A percentile compares a stretch with the other conserved stretches of the same genome.
Evolutionary conservation across 2,329 filamentous ascomycete species (phyloP).

Genomic region (Lachnellula subtilissima): DNA sequence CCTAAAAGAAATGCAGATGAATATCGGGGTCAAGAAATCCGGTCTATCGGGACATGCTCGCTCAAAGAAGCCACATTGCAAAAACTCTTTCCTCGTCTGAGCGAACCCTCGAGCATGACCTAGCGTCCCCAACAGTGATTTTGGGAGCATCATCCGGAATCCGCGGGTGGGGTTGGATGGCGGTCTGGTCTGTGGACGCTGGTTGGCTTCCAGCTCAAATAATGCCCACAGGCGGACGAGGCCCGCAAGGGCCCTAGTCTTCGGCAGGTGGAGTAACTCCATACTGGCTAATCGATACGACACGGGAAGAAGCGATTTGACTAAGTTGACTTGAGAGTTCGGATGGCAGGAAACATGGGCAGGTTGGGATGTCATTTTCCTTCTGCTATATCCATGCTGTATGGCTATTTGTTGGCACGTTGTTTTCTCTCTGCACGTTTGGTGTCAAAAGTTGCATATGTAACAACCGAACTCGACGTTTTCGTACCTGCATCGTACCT

Average conservation of each 20-base stretch:
- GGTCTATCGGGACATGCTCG: neutral
- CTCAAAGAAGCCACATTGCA: neutral
- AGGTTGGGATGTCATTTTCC: neutral
- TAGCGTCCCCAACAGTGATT: conserved; percentile 2
- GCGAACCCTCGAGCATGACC: neutral
- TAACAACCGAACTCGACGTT: neutral
- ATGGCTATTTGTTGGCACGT: neutral
- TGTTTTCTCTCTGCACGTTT: conserved; percentile 3
- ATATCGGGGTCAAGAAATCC: neutral
- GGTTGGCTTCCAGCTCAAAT: neutral
- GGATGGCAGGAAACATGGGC: conserved; percentile 6
- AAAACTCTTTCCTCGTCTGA: neutral
- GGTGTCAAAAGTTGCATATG: too few species aligned
- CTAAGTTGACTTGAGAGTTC: neutral
- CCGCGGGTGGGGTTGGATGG: conserved; percentile 2
- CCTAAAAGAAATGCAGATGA: too few species aligned
- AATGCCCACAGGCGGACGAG: neutral
- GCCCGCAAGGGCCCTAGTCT: conserved; percentile 1
- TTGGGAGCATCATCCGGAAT: conserved; percentile 3
- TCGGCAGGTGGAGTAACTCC: neutral
- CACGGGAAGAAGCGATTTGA: conserved; percentile 19
- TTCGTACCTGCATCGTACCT: conserved; percentile 30
- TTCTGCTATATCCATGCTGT: neutral
- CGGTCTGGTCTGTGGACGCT: conserved; percentile 7
- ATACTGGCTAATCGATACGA: conserved; percentile 15